Conservation (phyloP, 495 filamentous ascomycete species). For the Chaetomium tenue region DNA sequence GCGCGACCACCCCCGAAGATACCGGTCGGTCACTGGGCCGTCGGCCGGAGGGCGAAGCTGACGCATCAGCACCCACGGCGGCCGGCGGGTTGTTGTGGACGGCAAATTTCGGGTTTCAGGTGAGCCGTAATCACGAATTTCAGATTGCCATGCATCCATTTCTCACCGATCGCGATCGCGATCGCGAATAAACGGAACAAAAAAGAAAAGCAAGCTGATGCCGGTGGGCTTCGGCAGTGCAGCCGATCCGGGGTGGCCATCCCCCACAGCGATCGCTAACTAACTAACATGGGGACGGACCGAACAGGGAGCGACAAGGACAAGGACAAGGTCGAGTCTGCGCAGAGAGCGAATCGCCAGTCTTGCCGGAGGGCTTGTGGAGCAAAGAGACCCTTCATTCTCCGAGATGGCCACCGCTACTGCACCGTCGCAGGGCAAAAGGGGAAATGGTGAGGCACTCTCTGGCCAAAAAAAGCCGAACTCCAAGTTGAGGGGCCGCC, state of each 20-base stretch:
- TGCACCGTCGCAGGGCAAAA: neutral
- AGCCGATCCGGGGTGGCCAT: constrained; percentile 17
- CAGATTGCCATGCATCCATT: neutral
- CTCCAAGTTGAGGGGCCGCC: too few relatives aligned
- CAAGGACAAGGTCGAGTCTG: neutral
- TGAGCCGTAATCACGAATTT: neutral
- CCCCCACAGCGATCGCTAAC: constrained; percentile 15
- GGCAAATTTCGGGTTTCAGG: too few relatives aligned
- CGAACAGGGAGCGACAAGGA: constrained; percentile 6
- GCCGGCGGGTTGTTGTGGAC: too few relatives aligned
- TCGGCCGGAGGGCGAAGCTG: too few relatives aligned
- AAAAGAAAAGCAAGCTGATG: constrained; percentile 4
- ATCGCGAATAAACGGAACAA: neutral
- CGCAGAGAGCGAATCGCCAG: neutral
- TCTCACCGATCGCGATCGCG: neutral
- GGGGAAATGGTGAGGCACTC: constrained; percentile 2
- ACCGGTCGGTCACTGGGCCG: too few relatives aligned
- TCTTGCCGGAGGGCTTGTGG: constrained; percentile 10
- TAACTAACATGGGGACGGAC: constrained; percentile 23
- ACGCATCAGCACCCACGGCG: too few relatives aligned
- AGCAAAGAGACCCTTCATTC: neutral
- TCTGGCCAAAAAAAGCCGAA: too few relatives aligned
- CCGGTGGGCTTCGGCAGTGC: constrained; percentile 17
- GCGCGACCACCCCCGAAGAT: too few relatives aligned
- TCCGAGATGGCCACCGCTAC: neutral